These are phyloP conservation scores for Asterella californica DNA, from an alignment of 225 moss, liverwort and hornwort genomes.

Conservation along the genomic window DNA sequence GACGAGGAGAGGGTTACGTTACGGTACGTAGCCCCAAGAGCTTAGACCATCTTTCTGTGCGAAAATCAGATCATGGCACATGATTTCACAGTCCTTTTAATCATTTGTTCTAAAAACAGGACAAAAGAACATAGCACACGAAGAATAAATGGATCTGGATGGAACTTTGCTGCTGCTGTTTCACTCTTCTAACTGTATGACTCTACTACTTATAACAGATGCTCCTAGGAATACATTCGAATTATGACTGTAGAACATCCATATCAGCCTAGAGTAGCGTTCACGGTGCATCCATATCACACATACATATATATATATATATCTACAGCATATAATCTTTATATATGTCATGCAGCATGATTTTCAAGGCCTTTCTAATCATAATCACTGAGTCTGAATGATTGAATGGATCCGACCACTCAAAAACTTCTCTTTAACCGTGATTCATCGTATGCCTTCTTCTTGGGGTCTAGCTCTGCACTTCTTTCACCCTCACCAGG, in stretches of 20 bases:
- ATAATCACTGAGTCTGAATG: background rate
- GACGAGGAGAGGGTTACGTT: background rate
- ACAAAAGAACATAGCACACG: background rate
- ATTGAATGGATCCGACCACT: background rate
- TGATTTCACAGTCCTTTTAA: constrained; percentile 5
- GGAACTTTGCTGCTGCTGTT: background rate
- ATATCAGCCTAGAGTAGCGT: background rate
- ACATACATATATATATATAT: too few relatives aligned
- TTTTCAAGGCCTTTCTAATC: constrained; percentile 4
- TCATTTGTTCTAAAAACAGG: background rate
- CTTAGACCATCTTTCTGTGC: background rate
- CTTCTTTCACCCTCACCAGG: background rate
- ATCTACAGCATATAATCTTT: too few relatives aligned
- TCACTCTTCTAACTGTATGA: background rate
- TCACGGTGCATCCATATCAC: background rate
- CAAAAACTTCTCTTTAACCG: background rate
- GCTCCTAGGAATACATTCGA: background rate
- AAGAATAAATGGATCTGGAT: background rate
- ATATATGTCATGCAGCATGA: background rate
- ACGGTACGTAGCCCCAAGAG: background rate
- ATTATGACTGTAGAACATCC: constrained; percentile 6
- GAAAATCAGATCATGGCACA: constrained; percentile 6
- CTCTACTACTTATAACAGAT: background rate
- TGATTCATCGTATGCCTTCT: background rate
- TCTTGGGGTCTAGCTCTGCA: background rate